Conservation (phyloP, 306 rosid genomes). For the Gillenia trifoliata region DNA sequence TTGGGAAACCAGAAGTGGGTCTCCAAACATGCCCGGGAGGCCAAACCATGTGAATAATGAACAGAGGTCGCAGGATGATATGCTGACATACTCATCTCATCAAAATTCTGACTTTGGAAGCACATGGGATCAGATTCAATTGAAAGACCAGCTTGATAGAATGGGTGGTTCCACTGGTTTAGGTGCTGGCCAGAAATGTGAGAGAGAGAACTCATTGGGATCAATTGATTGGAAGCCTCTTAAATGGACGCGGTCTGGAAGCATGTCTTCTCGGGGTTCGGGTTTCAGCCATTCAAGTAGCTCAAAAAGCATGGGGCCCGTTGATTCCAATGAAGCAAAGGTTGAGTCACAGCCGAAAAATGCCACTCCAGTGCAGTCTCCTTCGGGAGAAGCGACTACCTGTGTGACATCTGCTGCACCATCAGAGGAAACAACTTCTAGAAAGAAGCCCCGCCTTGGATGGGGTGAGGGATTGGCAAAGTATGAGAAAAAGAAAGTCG, state of each 20-base stretch:
- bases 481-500: constrained; percentile 93
- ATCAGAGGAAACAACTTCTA: constrained; percentile 60
- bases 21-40: constrained; percentile 48
- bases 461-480: constrained; percentile 99
- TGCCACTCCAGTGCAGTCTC: constrained; percentile 47
- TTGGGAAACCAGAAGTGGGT: constrained; percentile 53
- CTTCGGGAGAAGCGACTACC: constrained; percentile 68
- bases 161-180: constrained; percentile 50
- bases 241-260: constrained; percentile 91
- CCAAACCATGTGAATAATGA: constrained; percentile 45
- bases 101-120: constrained; percentile 54
- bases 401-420: constrained; percentile 68
- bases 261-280: constrained; percentile 83
- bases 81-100: constrained; percentile 42
- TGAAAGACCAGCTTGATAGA: constrained; percentile 73
- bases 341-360: constrained; percentile 48
- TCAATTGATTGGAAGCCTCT: constrained; percentile 81
- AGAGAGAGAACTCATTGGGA: constrained; percentile 53
- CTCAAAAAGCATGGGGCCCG: constrained; percentile 62
- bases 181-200: constrained; percentile 54
- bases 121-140: constrained; percentile 63
- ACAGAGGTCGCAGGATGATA: constrained; percentile 55
- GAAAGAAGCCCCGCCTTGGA: constrained; percentile 85
- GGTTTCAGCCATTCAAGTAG: constrained; percentile 78
- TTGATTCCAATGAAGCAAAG: constrained; percentile 60